Conservation (phyloP, 148 eudicot species). For the Fagopyrum homotropicum region DNA sequence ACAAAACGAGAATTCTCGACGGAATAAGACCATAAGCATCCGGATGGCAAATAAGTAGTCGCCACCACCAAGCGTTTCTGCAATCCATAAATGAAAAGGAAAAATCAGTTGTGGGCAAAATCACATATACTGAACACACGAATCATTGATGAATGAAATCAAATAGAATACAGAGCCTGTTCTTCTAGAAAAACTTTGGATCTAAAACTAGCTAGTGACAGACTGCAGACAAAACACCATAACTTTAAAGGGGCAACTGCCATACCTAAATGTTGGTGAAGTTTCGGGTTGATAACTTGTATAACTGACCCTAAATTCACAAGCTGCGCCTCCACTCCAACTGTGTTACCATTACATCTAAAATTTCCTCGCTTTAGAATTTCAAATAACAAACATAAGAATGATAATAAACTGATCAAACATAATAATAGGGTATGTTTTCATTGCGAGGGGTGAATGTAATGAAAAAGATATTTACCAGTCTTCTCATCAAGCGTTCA, state of each 20-base stretch:
- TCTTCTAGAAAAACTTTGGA: not conserved
- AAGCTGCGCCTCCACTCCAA: slow-evolving; percentile 93
- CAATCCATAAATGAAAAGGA: slow-evolving; percentile 22
- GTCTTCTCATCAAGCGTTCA: slow-evolving; percentile 88
- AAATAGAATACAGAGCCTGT: not conserved
- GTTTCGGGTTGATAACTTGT: slow-evolving; percentile 93
- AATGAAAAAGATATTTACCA: slow-evolving; percentile 38
- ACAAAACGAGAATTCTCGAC: slow-evolving; percentile 90
- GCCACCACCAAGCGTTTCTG: slow-evolving; percentile 92
- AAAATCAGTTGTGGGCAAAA: not conserved
- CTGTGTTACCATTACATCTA: slow-evolving; percentile 82
- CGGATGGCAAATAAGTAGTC: slow-evolving; percentile 93
- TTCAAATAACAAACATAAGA: slow-evolving; percentile 30
- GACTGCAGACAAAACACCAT: not conserved
- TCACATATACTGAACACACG: not conserved
- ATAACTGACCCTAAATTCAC: slow-evolving; percentile 72
- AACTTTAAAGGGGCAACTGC: not conserved
- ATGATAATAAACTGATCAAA: slow-evolving; percentile 13
- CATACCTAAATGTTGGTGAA: slow-evolving; percentile 93
- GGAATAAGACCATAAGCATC: slow-evolving; percentile 99
- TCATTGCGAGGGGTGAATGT: not conserved
- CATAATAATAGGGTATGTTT: not conserved
- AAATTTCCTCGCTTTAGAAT: slow-evolving; percentile 85
- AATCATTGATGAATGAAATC: not conserved
- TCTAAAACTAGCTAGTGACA: not conserved